A percentile compares a stretch with the other conserved stretches of the same genome.
phyloP scores from a whole-genome alignment of 1,139 yeast species.

The Lodderomyces jiufengensis region DNA sequence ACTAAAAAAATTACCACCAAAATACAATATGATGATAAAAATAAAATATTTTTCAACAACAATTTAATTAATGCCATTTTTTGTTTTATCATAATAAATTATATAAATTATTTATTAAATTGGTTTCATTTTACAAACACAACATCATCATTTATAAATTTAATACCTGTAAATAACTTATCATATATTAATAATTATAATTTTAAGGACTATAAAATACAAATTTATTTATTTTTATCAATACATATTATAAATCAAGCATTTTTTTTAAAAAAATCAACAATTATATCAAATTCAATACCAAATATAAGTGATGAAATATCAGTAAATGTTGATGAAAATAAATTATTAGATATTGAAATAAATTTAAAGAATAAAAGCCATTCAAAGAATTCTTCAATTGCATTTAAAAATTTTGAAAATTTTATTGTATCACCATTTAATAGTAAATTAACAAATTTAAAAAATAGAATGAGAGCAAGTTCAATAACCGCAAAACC shows the following conservation, averaged over 20 bases:
- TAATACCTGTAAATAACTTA: constrained; percentile 6
- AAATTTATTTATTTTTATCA: constrained; percentile 14
- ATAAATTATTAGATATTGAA: constrained; percentile 14
- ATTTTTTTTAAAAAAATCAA: constrained; percentile 11
- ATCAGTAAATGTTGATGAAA: constrained; percentile 12
- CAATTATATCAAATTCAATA: constrained; percentile 13
- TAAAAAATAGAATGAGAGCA: constrained; percentile 14
- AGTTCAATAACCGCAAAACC: constrained; percentile 9
- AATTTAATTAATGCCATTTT: constrained; percentile 25
- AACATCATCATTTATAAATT: neutral
- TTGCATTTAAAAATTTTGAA: constrained; percentile 55
- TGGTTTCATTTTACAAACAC: constrained; percentile 13
- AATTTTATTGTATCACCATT: constrained; percentile 45
- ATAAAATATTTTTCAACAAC: constrained; percentile 17
- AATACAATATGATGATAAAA: constrained; percentile 18
- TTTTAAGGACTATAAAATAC: constrained; percentile 8
- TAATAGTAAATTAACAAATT: constrained; percentile 22
- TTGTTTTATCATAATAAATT: constrained; percentile 29
- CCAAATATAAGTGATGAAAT: constrained; percentile 14
- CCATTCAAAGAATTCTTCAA: constrained; percentile 23
- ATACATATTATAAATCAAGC: constrained; percentile 15
- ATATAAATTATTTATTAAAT: constrained; percentile 25
- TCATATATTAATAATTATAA: constrained; percentile 11
- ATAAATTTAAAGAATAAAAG: constrained; percentile 5
- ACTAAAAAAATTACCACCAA: constrained; percentile 17